A percentile compares a stretch with the other conserved stretches of the same genome.
Conservation (phyloP, 2,329 filamentous ascomycete species). For the Colletotrichum echinochloae region DNA sequence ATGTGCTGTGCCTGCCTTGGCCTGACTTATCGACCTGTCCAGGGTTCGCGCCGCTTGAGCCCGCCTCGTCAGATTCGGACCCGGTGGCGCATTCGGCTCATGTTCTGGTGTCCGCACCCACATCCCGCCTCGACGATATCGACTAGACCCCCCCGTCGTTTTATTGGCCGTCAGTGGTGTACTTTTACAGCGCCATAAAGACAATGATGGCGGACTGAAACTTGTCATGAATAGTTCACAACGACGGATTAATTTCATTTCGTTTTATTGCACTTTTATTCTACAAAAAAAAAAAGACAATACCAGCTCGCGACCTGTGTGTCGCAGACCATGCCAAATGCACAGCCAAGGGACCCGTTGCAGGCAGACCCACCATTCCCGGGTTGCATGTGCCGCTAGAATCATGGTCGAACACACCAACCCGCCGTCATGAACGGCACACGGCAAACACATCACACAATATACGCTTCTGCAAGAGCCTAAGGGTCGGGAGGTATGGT, state of each 20-base stretch:
- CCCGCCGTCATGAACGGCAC: no score
- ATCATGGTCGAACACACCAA: slow-evolving; percentile 9
- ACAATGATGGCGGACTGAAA: no score
- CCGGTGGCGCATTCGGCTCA: not conserved
- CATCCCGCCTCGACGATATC: no score
- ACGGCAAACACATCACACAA: no score
- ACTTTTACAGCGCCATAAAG: no score
- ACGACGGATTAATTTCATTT: not conserved
- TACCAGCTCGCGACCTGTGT: slow-evolving; percentile 5
- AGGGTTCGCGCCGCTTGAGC: slow-evolving; percentile 12
- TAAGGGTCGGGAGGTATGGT: not conserved
- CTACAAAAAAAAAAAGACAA: not conserved
- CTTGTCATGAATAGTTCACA: not conserved
- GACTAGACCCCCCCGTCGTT: not conserved
- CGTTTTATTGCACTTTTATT: no score
- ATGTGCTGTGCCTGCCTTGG: not conserved
- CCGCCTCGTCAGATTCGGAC: not conserved
- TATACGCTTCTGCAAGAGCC: not conserved
- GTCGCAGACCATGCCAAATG: not conserved
- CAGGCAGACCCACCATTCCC: slow-evolving; percentile 39
- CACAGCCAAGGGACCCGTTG: slow-evolving; percentile 4
- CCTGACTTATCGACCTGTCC: not conserved
- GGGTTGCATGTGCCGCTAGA: slow-evolving; percentile 38
- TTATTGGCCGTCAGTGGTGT: no score
- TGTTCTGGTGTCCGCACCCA: not conserved